Base-by-base conservation (phyloP, 2,329 filamentous ascomycete genomes). In the Arthrobotrys conoides region DNA sequence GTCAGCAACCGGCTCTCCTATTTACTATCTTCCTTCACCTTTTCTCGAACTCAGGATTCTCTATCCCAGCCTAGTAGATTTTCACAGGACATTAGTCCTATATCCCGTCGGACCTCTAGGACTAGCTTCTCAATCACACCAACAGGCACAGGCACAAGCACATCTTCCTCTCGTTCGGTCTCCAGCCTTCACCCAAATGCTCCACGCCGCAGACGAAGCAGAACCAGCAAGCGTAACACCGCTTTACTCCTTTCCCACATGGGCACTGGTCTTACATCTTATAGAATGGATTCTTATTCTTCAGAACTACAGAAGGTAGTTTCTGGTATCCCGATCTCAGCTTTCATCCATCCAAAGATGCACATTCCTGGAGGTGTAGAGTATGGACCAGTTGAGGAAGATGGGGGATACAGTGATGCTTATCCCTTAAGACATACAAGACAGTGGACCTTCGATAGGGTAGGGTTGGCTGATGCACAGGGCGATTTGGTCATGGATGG, bases 341-440 rank as follows among this genome's bases (percentile, higher is more conserved):
- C 67, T 27, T 77, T 77, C 44, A 77, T 77, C 22, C 73, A 71
- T 63, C 73, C 73, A 20, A 71, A 53, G 44, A 71, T 71, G 73
- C 67, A 68, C 38, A 71, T 77, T 20, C 73, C 73, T 46, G 73
- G 30, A 8, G 33, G 46, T 14, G 24, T 38, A 2, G 73, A 71
- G 67, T 71, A 49, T 24, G 73, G 73, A 18, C 73, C 73, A n/a
- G 73, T 71, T 5, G 61, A 71, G 22, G 67, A 71, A 18, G 67
- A 77, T 27, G 38, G 73, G 3, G 61, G 27, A 0, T 77, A 46
- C 33, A 55, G 55, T 18, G 67, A 71, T 49, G 67, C 73, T 18
- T 77, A 77, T 48, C 73, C 73, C 5, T 24, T 71, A 4, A 71
- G 73, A 30, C 38, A 68, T 14, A 68, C 73, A 16, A 77, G 67